phyloP scores from a whole-genome alignment of 495 filamentous ascomycete species.

The Penicillium paradoxum region DNA sequence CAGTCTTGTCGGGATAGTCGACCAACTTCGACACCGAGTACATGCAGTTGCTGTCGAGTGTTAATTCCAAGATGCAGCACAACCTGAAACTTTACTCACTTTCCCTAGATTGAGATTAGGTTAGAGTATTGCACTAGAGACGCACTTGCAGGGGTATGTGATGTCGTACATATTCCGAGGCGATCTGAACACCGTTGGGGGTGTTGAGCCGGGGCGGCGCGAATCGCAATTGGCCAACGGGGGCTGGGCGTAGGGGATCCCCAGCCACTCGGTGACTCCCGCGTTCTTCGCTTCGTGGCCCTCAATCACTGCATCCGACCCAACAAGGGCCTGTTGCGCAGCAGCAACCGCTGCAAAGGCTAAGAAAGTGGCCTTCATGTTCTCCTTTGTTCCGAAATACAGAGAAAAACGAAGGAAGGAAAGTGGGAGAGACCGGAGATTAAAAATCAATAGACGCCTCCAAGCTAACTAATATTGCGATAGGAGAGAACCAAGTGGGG shows the following conservation, averaged over 20 bases:
- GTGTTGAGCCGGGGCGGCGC: constrained; percentile 26
- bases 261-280: constrained; percentile 45
- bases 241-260: constrained; percentile 44
- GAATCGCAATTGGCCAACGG: constrained; percentile 45
- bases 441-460: not conserved
- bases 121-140: not conserved
- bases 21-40: constrained; percentile 2
- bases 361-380: not conserved
- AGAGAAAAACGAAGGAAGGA: not conserved
- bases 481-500: not conserved
- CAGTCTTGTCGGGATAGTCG: constrained; percentile 27
- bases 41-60: constrained; percentile 6
- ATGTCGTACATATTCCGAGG: constrained; percentile 4
- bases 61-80: not conserved
- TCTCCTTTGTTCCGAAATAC: not conserved
- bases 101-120: not conserved
- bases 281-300: constrained; percentile 39
- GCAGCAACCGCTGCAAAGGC: not conserved
- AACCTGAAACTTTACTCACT: not conserved
- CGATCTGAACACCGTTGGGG: not conserved
- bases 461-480: not conserved
- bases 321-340: not conserved
- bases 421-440: not conserved
- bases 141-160: not conserved
- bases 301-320: constrained; percentile 34